Percentiles rank a stretch among this genome's conserved stretches.
phyloP scores from a whole-genome alignment of 1,139 yeast species.

The Arxiozyma bovina region DNA sequence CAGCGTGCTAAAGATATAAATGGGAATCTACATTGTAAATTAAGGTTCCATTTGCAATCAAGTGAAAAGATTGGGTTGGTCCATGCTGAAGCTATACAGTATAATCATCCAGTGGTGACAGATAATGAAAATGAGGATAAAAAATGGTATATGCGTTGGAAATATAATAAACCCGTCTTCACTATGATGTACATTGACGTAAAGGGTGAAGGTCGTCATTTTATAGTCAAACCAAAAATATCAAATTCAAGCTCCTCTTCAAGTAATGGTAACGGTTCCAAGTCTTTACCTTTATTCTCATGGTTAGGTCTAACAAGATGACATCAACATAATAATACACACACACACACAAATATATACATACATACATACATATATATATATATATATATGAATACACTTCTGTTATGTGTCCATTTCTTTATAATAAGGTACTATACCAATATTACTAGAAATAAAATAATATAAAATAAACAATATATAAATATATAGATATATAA shows the following conservation, averaged over 20 bases:
- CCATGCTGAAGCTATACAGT: conserved; percentile 52
- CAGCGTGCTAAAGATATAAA: conserved; percentile 51
- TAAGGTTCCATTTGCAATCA: conserved; percentile 84
- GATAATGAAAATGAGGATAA: background rate
- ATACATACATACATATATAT: background rate
- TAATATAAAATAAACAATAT: background rate
- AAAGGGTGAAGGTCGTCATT: conserved; percentile 58
- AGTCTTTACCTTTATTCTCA: conserved; percentile 33
- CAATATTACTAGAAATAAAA: too few species aligned
- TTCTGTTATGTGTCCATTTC: background rate
- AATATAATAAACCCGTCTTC: conserved; percentile 59
- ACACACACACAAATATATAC: background rate
- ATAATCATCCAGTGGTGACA: background rate
- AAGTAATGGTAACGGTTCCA: conserved; percentile 48
- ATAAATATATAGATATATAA: background rate
- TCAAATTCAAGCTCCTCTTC: conserved; percentile 21
- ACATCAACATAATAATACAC: conserved; percentile 37
- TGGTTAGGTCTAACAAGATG: conserved; percentile 43
- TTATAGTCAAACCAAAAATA: conserved; percentile 52
- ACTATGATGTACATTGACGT: conserved; percentile 70
- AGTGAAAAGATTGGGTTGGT: conserved; percentile 53
- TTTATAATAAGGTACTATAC: background rate
- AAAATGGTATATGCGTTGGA: conserved; percentile 29
- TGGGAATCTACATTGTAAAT: conserved; percentile 70
- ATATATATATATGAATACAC: background rate